Evolutionary conservation across 78 protist genomes (phyloP).

Genomic region (Tieghemostelium lacteum): DNA sequence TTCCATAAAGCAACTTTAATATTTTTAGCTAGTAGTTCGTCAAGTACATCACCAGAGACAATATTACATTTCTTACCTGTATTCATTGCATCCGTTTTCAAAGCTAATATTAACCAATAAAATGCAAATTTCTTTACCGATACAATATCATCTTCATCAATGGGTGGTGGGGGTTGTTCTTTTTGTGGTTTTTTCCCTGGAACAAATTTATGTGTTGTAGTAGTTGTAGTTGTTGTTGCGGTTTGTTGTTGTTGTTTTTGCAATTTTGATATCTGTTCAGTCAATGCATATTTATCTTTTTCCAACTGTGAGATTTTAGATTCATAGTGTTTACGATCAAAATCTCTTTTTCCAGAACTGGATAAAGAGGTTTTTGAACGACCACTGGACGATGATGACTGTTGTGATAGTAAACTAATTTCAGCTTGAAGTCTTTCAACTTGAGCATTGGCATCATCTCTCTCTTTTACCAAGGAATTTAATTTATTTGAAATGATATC

Average conservation of each 20-base stretch:
- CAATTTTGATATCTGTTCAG: slow-evolving; percentile 24
- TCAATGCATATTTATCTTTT: slow-evolving; percentile 36
- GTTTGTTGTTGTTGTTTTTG: neutral
- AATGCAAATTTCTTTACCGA: slow-evolving; percentile 66
- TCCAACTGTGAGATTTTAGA: slow-evolving; percentile 9
- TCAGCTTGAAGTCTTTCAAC: slow-evolving; percentile 4
- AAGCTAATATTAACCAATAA: slow-evolving; percentile 42
- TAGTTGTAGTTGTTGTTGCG: neutral
- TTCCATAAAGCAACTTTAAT: slow-evolving; percentile 29
- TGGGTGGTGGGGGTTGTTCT: slow-evolving; percentile 15
- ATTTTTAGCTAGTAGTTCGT: slow-evolving; percentile 22
- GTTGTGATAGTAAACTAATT: neutral
- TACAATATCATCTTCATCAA: slow-evolving; percentile 58
- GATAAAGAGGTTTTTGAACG: too few species aligned
- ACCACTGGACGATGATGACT: neutral
- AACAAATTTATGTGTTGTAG: slow-evolving; percentile 8
- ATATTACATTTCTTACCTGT: slow-evolving; percentile 52
- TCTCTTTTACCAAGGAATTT: neutral
- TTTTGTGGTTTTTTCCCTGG: slow-evolving; percentile 32
- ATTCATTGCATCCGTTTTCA: slow-evolving; percentile 50
- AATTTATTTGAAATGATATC: neutral
- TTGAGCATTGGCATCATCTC: neutral
- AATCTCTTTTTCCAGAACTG: neutral
- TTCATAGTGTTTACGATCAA: slow-evolving; percentile 17
- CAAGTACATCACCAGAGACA: slow-evolving; percentile 28